Conservation (phyloP, 2,329 filamentous ascomycete genomes). For the Botrytis squamosa region DNA sequence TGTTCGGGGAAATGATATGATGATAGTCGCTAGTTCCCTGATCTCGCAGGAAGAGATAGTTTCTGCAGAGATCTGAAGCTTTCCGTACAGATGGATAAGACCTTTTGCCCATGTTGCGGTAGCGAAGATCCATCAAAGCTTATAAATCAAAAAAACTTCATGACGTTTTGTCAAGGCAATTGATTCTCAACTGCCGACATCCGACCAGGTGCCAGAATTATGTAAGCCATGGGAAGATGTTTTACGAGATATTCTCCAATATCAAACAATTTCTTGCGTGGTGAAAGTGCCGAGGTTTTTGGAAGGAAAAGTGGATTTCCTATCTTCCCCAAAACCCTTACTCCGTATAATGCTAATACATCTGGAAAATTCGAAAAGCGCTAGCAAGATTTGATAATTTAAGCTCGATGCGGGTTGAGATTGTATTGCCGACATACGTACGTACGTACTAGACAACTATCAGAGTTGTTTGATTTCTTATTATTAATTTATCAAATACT, state of each 20-base stretch:
- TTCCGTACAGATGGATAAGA: background rate
- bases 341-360: too few relatives aligned
- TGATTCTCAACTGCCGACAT: background rate
- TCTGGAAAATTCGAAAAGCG: too few relatives aligned
- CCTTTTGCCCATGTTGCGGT: background rate
- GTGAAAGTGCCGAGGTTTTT: too few relatives aligned
- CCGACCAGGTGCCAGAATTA: background rate
- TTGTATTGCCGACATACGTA: too few relatives aligned
- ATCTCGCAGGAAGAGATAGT: background rate
- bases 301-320: too few relatives aligned
- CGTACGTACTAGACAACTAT: too few relatives aligned
- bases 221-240: background rate
- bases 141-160: background rate
- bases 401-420: too few relatives aligned
- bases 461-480: too few relatives aligned
- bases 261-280: background rate
- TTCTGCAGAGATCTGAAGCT: background rate
- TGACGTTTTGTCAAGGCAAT: background rate
- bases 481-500: too few relatives aligned
- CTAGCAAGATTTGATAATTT: too few relatives aligned
- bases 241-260: background rate
- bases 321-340: too few relatives aligned
- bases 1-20: background rate
- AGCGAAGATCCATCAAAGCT: background rate
- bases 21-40: background rate